A percentile compares a stretch with the other conserved stretches of the same genome.
These are phyloP conservation scores for Penicillium sp. DNA, from an alignment of 2,329 filamentous ascomycete species.

Conservation along the genomic window DNA sequence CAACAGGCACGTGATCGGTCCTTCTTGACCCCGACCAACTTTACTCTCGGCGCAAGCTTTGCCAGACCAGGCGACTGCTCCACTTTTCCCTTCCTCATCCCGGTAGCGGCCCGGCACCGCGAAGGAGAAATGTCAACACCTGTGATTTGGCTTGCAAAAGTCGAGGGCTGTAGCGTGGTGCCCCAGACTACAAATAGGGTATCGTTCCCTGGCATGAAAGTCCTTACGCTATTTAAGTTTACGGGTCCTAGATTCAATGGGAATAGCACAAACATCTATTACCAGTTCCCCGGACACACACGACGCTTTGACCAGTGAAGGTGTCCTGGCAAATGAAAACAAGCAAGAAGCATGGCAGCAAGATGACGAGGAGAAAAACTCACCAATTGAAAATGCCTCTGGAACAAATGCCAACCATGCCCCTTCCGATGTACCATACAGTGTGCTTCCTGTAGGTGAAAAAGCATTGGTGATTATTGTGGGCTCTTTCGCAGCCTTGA, in stretches of 20 bases:
- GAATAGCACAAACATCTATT: background rate
- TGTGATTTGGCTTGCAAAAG: background rate
- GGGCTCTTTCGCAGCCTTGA: slow-evolving; percentile 15
- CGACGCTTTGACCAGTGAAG: background rate
- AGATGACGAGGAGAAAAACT: background rate
- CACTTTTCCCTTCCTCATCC: background rate
- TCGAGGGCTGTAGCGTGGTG: background rate
- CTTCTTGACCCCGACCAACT: background rate
- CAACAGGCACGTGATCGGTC: background rate
- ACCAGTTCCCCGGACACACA: background rate
- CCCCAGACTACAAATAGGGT: background rate
- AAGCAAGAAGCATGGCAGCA: background rate
- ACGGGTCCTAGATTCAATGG: no score
- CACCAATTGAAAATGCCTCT: background rate
- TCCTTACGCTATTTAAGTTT: background rate
- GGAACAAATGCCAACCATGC: background rate
- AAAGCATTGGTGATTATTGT: background rate
- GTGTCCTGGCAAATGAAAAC: background rate
- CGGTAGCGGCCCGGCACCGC: slow-evolving; percentile 13
- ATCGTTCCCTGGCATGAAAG: background rate
- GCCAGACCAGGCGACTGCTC: background rate
- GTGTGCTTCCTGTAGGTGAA: background rate
- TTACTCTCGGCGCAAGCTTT: no score
- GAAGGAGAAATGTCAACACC: slow-evolving; percentile 7
- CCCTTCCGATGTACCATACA: background rate